phyloP scores from a whole-genome alignment of 148 eudicot genomes.

The Rhododendron simsii region DNA sequence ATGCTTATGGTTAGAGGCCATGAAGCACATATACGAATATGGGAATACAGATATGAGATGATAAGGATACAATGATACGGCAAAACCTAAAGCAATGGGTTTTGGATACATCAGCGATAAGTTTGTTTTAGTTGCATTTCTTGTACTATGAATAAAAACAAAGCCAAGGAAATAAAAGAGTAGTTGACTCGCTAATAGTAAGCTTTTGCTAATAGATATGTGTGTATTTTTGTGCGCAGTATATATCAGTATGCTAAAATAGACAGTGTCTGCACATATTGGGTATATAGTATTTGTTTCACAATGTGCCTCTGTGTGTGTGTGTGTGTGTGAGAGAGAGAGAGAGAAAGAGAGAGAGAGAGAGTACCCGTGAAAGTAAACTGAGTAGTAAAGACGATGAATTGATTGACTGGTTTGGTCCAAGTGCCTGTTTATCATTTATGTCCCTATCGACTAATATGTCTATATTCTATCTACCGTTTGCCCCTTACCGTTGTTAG shows the following conservation, averaged over 20 bases:
- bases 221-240: neutral
- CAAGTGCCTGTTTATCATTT: neutral
- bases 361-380: neutral
- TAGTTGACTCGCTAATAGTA: neutral
- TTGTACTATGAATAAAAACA: neutral
- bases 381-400: neutral
- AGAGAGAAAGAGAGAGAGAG: neutral
- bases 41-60: neutral
- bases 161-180: neutral
- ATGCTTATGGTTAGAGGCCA: neutral
- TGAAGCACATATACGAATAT: neutral
- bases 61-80: neutral
- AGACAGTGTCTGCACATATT: neutral
- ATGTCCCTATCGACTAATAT: neutral
- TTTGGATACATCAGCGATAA: neutral
- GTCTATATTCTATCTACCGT: neutral
- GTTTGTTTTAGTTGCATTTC: neutral
- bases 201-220: neutral
- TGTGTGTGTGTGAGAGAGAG: too few species aligned
- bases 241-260: too few species aligned
- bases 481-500: neutral
- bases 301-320: neutral
- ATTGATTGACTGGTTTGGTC: neutral
- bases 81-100: neutral
- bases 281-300: neutral